Evolutionary conservation across 495 filamentous ascomycete genomes (phyloP).

Genomic region (Chaetomium tenue): DNA sequence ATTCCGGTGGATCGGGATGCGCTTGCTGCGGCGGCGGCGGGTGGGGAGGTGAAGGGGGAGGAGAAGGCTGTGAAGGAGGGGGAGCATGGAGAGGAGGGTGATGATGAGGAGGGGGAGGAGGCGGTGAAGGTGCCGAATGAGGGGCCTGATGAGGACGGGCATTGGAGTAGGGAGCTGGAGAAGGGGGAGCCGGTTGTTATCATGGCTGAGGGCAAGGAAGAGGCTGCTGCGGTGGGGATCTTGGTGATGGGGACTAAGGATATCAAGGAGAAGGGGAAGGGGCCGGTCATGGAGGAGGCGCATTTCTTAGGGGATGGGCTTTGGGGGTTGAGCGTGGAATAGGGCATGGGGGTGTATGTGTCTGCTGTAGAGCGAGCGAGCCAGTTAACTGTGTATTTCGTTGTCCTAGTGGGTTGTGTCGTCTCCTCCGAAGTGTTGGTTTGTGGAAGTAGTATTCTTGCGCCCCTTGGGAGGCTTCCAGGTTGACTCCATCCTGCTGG

Average conservation of each 20-base stretch:
- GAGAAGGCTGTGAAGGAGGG: conserved; percentile 22
- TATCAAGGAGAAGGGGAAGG: conserved; percentile 89
- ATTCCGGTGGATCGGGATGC: conserved; percentile 38
- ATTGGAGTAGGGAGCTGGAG: conserved; percentile 60
- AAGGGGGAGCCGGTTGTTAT: conserved; percentile 81
- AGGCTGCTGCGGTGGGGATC: conserved; percentile 83
- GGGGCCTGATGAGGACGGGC: conserved; percentile 46
- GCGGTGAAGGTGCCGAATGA: conserved; percentile 48
- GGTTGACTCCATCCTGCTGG: too few relatives aligned
- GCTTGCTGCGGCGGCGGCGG: conserved; percentile 56
- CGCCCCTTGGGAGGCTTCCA: too few relatives aligned
- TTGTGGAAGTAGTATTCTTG: too few relatives aligned
- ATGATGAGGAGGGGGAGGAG: conserved; percentile 26
- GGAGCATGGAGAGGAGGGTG: conserved; percentile 20
- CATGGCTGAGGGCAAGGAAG: conserved; percentile 87
- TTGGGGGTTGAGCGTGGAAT: conserved; percentile 78
- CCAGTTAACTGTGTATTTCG: not conserved
- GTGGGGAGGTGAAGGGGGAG: conserved; percentile 8
- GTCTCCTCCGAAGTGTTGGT: too few relatives aligned
- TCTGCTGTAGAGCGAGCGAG: not conserved
- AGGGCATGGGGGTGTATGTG: conserved; percentile 1
- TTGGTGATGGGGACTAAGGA: conserved; percentile 87
- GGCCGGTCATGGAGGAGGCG: conserved; percentile 83
- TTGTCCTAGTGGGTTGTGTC: too few relatives aligned
- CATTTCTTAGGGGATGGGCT: conserved; percentile 95